These are phyloP conservation scores for Xylariaceae sp. DNA, from an alignment of 2,329 filamentous ascomycete genomes.

Conservation along the genomic window DNA sequence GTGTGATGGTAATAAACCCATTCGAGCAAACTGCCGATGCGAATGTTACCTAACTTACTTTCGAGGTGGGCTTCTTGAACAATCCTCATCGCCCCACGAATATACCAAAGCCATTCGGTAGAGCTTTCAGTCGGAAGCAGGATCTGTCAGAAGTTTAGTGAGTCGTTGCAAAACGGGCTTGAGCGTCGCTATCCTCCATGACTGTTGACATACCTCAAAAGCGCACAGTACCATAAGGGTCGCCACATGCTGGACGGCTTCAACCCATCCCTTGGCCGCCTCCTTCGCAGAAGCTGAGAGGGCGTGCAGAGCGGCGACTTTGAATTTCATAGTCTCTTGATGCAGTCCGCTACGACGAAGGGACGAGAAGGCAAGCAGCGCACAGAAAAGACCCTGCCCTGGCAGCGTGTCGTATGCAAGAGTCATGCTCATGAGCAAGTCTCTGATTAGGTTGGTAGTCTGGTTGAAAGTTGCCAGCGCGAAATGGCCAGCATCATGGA, in stretches of 20 bases:
- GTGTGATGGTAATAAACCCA: slow-evolving; percentile 30
- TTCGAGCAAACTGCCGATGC: slow-evolving; percentile 19
- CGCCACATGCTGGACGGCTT: slow-evolving; percentile 28
- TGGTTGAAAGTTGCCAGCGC: slow-evolving; percentile 20
- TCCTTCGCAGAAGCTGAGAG: slow-evolving; percentile 21
- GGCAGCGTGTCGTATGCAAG: slow-evolving; percentile 17
- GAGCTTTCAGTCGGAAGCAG: slow-evolving; percentile 22
- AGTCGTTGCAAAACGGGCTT: no score
- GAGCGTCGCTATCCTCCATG: no score
- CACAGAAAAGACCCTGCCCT: slow-evolving; percentile 18
- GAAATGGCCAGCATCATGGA: slow-evolving; percentile 18
- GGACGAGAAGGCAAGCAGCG: slow-evolving; percentile 26
- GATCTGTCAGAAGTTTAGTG: slow-evolving; percentile 13
- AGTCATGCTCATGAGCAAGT: slow-evolving; percentile 24
- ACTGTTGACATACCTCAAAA: slow-evolving; percentile 23
- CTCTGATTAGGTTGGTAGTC: slow-evolving; percentile 16
- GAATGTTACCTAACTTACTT: slow-evolving; percentile 3
- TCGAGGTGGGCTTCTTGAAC: slow-evolving; percentile 9
- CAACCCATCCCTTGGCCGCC: slow-evolving; percentile 7
- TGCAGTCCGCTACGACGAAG: slow-evolving; percentile 22
- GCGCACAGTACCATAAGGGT: slow-evolving; percentile 29
- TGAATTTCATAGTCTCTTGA: slow-evolving; percentile 21
- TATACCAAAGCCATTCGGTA: slow-evolving; percentile 28
- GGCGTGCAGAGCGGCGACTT: slow-evolving; percentile 21
- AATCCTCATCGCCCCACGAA: slow-evolving; percentile 21